Evolutionary conservation across 805 yeast species (phyloP).

Genomic region (Metschnikowia rubicola): DNA sequence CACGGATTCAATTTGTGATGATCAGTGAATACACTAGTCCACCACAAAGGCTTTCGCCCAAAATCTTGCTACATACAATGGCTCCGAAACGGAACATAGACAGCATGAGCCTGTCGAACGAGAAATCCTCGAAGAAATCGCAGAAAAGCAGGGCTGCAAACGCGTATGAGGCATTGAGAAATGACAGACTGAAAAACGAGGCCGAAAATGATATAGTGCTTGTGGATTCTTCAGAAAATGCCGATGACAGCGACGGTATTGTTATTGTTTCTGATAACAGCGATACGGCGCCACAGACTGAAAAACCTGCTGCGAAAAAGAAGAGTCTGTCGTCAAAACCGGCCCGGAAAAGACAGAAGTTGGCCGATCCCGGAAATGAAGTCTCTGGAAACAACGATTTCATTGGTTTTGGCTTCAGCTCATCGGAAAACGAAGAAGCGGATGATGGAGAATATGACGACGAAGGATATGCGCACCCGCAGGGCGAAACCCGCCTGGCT

Average conservation of each 20-base stretch:
- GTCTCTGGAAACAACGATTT: slow-evolving; percentile 48
- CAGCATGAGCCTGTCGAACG: slow-evolving; percentile 2
- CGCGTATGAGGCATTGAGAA: not conserved
- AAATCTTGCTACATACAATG: not conserved
- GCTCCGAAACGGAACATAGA: slow-evolving; percentile 11
- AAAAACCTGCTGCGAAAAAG: not conserved
- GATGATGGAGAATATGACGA: slow-evolving; percentile 37
- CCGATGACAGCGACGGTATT: slow-evolving; percentile 17
- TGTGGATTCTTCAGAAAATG: slow-evolving; percentile 28
- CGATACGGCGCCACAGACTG: not conserved
- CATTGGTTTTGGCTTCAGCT: slow-evolving; percentile 52
- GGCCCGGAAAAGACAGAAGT: slow-evolving; percentile 12
- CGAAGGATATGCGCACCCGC: slow-evolving; percentile 20
- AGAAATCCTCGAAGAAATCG: slow-evolving; percentile 1
- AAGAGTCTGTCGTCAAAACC: slow-evolving; percentile 1
- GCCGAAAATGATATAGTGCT: slow-evolving; percentile 24
- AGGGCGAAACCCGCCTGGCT: slow-evolving; percentile 25
- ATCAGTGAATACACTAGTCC: too few relatives aligned
- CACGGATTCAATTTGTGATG: too few relatives aligned
- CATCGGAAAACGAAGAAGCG: slow-evolving; percentile 37
- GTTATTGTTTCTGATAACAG: slow-evolving; percentile 23
- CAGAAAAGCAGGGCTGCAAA: not conserved
- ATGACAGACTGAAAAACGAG: not conserved
- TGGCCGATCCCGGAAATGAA: slow-evolving; percentile 26
- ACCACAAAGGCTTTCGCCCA: too few relatives aligned